Conservation (phyloP, 495 filamentous ascomycete genomes). For the Podospora bellae-mahoneyi region DNA sequence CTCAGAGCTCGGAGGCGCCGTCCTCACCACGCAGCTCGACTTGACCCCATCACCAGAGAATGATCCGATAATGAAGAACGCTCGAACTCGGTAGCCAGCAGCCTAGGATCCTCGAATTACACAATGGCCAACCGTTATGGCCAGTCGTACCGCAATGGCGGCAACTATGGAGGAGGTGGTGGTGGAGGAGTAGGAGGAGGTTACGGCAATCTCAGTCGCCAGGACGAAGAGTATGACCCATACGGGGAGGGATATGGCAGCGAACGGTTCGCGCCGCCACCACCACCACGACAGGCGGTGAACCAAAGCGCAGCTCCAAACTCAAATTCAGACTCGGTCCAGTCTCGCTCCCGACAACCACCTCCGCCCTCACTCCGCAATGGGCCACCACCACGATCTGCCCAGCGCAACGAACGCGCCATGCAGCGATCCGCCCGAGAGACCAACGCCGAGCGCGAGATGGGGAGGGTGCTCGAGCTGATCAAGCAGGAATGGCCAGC, state of each 20-base stretch:
- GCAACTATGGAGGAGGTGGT: constrained; percentile 19
- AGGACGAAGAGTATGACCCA: constrained; percentile 44
- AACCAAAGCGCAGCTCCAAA: constrained; percentile 25
- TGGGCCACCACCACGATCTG: constrained; percentile 30
- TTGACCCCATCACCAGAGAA: neutral
- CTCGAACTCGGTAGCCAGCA: constrained; percentile 1
- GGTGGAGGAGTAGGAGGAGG: constrained; percentile 13
- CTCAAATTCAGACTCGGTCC: neutral
- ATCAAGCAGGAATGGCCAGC: constrained; percentile 88
- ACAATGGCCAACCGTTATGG: constrained; percentile 45
- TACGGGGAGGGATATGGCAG: constrained; percentile 45
- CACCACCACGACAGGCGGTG: constrained; percentile 28
- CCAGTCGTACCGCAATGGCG: constrained; percentile 41
- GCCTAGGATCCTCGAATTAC: neutral
- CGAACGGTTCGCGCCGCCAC: constrained; percentile 36
- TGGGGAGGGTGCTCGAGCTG: constrained; percentile 50
- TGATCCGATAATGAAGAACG: neutral
- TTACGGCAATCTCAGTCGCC: constrained; percentile 31
- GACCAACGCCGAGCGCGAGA: constrained; percentile 46
- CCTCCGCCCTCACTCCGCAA: constrained; percentile 25
- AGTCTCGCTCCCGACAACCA: constrained; percentile 16
- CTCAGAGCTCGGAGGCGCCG: neutral
- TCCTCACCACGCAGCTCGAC: neutral
- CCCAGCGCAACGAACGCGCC: constrained; percentile 22
- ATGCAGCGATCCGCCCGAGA: constrained; percentile 26